Percentiles rank a stretch among this genome's conserved stretches.
Conservation (phyloP, 2,329 filamentous ascomycete species). For the Bipolaris victoriae region DNA sequence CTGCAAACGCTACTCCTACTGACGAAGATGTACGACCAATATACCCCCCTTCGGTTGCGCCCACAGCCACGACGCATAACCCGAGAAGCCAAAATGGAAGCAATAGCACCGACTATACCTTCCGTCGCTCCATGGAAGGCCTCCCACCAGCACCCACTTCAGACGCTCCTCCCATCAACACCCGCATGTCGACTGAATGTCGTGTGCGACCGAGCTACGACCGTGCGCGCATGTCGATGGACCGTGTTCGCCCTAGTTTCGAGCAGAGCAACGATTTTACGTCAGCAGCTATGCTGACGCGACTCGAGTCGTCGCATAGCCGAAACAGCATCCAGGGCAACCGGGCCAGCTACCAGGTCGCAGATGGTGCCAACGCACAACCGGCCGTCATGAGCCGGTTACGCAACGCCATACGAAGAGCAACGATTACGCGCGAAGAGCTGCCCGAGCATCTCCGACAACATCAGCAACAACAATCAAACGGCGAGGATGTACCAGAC, state of each 20-base stretch:
- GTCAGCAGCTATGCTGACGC: constrained; percentile 80
- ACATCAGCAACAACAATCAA: constrained; percentile 5
- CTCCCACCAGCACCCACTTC: constrained; percentile 33
- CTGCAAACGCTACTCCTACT: constrained; percentile 57
- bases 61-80: constrained; percentile 72
- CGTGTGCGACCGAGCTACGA: constrained; percentile 82
- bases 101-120: constrained; percentile 89
- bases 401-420: constrained; percentile 41
- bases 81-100: constrained; percentile 87
- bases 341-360: constrained; percentile 22
- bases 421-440: constrained; percentile 43
- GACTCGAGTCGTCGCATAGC: constrained; percentile 72
- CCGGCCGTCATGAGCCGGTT: constrained; percentile 35
- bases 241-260: constrained; percentile 80
- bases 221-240: constrained; percentile 83
- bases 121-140: constrained; percentile 47
- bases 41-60: constrained; percentile 86
- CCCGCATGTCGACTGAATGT: constrained; percentile 40
- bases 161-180: constrained; percentile 37
- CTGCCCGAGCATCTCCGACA: constrained; percentile 30
- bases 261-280: constrained; percentile 92
- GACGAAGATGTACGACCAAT: constrained; percentile 92
- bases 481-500: constrained; percentile 19
- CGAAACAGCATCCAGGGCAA: constrained; percentile 35
- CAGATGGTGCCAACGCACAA: constrained; percentile 6